Conservation (phyloP, 2,329 filamentous ascomycete species). For the Colletotrichum cordylinicola region DNA sequence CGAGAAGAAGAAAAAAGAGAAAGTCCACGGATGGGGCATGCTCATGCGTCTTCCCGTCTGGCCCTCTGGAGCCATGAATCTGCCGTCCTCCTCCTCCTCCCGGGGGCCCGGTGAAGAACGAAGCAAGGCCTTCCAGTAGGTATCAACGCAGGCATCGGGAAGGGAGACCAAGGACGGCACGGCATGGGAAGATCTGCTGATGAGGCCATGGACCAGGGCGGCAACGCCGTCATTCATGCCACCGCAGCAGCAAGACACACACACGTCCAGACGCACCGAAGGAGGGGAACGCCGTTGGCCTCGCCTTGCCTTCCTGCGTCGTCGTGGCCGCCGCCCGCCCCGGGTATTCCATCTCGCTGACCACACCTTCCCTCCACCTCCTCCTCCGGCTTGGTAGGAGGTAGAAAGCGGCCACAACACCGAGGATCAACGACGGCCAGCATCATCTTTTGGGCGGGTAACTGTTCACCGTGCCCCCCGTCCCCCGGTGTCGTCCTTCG, state of each 20-base stretch:
- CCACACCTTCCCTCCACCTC: background rate
- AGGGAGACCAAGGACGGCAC: background rate
- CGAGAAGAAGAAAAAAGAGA: background rate
- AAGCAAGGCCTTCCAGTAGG: background rate
- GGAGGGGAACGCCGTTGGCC: background rate
- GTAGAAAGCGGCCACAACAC: background rate
- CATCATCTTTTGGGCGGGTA: background rate
- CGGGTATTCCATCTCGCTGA: background rate
- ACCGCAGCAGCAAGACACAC: background rate
- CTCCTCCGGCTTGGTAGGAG: background rate
- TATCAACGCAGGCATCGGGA: background rate
- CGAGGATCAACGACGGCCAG: background rate
- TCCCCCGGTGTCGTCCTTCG: background rate
- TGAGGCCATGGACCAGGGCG: constrained; percentile 7
- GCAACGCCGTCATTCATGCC: background rate
- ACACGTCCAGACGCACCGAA: background rate
- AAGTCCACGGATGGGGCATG: background rate
- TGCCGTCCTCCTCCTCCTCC: background rate
- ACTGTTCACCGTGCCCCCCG: background rate
- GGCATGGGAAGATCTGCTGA: background rate
- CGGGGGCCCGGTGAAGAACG: background rate
- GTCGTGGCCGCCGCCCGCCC: background rate
- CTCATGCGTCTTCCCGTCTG: background rate
- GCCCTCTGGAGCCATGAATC: constrained; percentile 1
- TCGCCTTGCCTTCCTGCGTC: background rate